Base-by-base conservation (phyloP, 441 rosid genomes). In the Jatropha multifida region DNA sequence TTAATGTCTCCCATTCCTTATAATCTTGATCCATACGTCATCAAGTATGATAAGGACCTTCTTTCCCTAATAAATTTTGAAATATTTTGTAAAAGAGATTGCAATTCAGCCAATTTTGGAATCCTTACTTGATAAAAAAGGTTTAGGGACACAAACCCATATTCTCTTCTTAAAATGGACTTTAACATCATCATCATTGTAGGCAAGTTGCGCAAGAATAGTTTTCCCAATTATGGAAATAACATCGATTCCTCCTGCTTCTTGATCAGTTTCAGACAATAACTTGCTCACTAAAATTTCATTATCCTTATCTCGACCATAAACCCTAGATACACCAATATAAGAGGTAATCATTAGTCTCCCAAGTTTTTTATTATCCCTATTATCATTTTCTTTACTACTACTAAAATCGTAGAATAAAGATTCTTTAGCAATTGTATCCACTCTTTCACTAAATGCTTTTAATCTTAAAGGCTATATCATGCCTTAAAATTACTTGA, bases 141-240 rank as follows among this genome's bases (percentile, higher is more conserved):
- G 27, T 9, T 72, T 4, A 2, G 67, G 59, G 18, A 72, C 75
- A 54, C 66, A 72, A 10, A 59, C 66, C 67, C 67, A 72, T 3
- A 56, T 72, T 4, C 17, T 72, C 9, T 42, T 20, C 18, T 72
- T n/a, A 27, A 72, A 72, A 26, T 60, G 14, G 3, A 3, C 1
- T 8, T 60, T 44, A 3, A 72, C 42, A 17, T 42, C 26, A 7
- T 23, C 11, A 14, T 60, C 56, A 26, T 72, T 41, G 26, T 41
- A 72, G 7, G 18, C 66, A 59, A 46, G 13, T 42, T 44, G 38
- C 1, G 75, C 75, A 17, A 54, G n/a, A n/a, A 56, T 60, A 12
- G 67, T 72, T 27, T 59, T 72, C 2, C 75, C 67, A 41, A 72
- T 15, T 20, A 74, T 3, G 2, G 52, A 74, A 32, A 74, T 20